Evolutionary conservation across 805 yeast genomes (phyloP), one percentile per base, ranked within the genome.

Genomic region (Myxozyma lipomycoides): DNA sequence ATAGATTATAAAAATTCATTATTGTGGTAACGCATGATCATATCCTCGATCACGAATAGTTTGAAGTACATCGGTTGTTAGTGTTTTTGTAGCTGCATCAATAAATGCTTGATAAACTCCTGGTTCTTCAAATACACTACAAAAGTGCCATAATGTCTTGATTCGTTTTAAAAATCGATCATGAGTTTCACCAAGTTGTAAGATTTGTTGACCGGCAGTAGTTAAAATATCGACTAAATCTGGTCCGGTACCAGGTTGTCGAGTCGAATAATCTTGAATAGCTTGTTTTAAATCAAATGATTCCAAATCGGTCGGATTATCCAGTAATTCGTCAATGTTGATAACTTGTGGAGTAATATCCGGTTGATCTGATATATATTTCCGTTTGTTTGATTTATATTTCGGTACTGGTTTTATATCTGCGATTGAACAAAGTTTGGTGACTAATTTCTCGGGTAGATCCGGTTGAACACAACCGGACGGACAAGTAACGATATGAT

Each of bases 401-500:
- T 52, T 52, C 18, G 49, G 44, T 1, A 55, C 49, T 23, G 47
- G 47, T 46, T 52, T 43, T 19, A 55, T 52, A 10, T 26, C 38
- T 25, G 55, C 19, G 18, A 46, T 15, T 15, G n/a, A 40, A 15
- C 21, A 35, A 25, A 55, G 38, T 28, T 43, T 43, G 18, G 26
- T 41, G n/a, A 49, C 49, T 3, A 19, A 4, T 22, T 23, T 4
- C 51, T 30, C 28, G 47, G 44, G 22, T 39, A 19, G 18, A 24
- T 45, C 43, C 3, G 32, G 26, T 37, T 37, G 17, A 28, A 46
- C 30, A 10, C 17, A 12, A 22, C 36, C 55, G 6, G 49, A 21
- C 17, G 34, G 39, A 18, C 24, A 40, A 7, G 48, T 48, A 5
- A 48, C 23, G 26, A 61, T 64, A 21, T 63, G 57, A 30, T 66